Evolutionary conservation across 2,329 filamentous ascomycete genomes (phyloP).

Genomic region (Neopestalotiopsis clavispora): DNA sequence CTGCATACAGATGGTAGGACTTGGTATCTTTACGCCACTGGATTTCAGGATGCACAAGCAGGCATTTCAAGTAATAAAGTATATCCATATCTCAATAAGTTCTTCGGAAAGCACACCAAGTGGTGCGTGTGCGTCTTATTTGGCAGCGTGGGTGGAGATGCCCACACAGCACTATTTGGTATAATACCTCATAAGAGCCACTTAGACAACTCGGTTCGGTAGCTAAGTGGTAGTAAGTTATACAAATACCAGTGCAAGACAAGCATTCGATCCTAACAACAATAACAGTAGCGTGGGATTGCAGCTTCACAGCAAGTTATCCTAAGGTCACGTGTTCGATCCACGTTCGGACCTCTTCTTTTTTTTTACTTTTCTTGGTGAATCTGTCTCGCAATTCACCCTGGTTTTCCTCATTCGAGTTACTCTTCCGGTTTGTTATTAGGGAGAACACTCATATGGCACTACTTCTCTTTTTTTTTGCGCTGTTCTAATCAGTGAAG

Average conservation of each 20-base stretch:
- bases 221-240: constrained; percentile 1
- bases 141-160: background rate
- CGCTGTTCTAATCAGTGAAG: too few relatives aligned
- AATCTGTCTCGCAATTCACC: too few relatives aligned
- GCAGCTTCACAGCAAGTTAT: background rate
- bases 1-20: too few relatives aligned
- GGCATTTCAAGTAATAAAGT: too few relatives aligned
- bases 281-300: constrained; percentile 1
- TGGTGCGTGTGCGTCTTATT: too few relatives aligned
- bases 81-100: too few relatives aligned
- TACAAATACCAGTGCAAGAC: background rate
- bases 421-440: too few relatives aligned
- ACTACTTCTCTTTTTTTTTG: too few relatives aligned
- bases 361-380: background rate
- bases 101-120: too few relatives aligned
- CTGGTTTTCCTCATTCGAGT: background rate
- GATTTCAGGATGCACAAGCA: too few relatives aligned
- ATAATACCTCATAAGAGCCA: background rate
- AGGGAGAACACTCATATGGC: too few relatives aligned
- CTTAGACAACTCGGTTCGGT: background rate
- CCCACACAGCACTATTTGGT: background rate
- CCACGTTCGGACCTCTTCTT: background rate
- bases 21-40: too few relatives aligned
- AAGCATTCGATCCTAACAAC: background rate
- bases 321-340: constrained; percentile 10